Conservation (phyloP, 1,284 basidiomycete genomes). For the Heliocybe sulcata region DNA sequence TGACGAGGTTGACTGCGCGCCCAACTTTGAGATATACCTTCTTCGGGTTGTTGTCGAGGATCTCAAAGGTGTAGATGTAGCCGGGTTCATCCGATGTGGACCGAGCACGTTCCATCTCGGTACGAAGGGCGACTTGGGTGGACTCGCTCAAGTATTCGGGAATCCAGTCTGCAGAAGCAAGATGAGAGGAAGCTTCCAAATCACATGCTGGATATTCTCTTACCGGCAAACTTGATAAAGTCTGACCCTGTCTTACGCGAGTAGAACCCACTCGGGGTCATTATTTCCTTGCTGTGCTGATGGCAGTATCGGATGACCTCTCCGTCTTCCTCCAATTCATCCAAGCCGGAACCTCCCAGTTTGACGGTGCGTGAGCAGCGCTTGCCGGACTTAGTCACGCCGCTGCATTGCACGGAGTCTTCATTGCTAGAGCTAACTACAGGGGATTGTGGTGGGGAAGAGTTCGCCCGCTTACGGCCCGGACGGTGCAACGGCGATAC, state of each 20-base stretch:
- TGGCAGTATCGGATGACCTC: constrained; percentile 45
- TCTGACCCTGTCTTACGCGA: not conserved
- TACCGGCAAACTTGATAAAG: constrained; percentile 1
- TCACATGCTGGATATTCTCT: too few species aligned
- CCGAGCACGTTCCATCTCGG: constrained; percentile 64
- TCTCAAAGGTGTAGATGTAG: constrained; percentile 75
- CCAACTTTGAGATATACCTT: constrained; percentile 44
- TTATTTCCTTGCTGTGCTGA: constrained; percentile 55
- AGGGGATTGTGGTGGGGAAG: constrained; percentile 20
- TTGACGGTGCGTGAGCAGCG: constrained; percentile 59
- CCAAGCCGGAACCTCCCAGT: constrained; percentile 29
- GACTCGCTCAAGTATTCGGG: constrained; percentile 54
- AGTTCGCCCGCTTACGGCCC: constrained; percentile 15
- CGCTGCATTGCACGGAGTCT: constrained; percentile 45
- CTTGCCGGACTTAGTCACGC: constrained; percentile 56
- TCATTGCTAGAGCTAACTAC: constrained; percentile 17
- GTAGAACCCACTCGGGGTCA: not conserved
- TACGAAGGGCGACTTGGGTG: constrained; percentile 54
- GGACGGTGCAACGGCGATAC: constrained; percentile 8
- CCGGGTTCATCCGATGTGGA: constrained; percentile 54
- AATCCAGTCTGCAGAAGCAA: constrained; percentile 52
- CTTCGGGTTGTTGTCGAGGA: constrained; percentile 43
- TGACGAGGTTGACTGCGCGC: constrained; percentile 36
- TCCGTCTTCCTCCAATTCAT: constrained; percentile 28
- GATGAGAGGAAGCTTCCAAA: too few species aligned